phyloP scores from a whole-genome alignment of 306 rosid genomes.

The Medicago lupulina region DNA sequence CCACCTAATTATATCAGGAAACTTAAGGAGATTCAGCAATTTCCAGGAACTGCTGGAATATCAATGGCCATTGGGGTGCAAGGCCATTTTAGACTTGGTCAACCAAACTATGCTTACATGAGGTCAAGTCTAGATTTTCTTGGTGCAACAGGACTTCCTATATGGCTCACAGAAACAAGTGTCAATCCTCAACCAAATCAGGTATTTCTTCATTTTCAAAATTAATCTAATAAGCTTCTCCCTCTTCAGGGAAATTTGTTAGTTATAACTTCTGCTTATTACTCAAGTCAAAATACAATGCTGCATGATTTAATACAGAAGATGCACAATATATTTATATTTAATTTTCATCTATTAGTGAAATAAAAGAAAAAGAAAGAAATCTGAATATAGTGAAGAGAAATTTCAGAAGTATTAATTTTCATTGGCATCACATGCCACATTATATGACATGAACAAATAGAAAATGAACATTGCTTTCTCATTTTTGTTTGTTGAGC shows the following conservation, averaged over 20 bases:
- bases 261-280: background rate
- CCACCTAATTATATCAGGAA: conserved; percentile 54
- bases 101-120: conserved; percentile 72
- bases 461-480: background rate
- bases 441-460: background rate
- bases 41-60: conserved; percentile 53
- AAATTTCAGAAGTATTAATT: background rate
- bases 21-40: conserved; percentile 52
- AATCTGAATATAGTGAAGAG: no score
- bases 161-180: conserved; percentile 79
- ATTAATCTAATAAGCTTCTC: background rate
- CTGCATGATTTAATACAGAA: conserved; percentile 19
- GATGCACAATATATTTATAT: background rate
- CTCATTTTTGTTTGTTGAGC: conserved; percentile 26
- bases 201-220: background rate
- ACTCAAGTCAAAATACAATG: background rate
- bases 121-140: conserved; percentile 64
- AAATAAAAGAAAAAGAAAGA: no score
- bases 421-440: background rate
- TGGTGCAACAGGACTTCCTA: conserved; percentile 57
- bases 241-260: no score
- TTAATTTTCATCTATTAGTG: background rate
- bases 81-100: conserved; percentile 56
- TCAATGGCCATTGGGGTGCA: conserved; percentile 67
- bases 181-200: conserved; percentile 38